These are phyloP conservation scores for Heliosperma pusillum DNA, from an alignment of 148 eudicot genomes.

Conservation along the genomic window DNA sequence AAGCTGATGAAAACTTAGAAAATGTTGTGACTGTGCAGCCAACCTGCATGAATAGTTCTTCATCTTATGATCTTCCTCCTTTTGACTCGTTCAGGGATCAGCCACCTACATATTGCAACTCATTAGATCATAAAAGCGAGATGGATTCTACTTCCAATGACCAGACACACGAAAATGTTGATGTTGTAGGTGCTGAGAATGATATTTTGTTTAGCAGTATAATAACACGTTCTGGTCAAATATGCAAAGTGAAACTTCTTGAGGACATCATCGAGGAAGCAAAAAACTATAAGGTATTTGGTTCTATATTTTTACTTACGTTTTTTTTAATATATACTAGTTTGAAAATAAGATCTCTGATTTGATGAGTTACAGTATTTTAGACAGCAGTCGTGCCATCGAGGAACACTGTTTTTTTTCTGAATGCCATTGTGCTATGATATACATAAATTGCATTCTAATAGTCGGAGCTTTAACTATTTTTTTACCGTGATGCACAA, in stretches of 20 bases:
- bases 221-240: slow-evolving; percentile 51
- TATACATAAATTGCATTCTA: background rate
- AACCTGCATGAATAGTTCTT: background rate
- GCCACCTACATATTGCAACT: slow-evolving; percentile 11
- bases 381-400: background rate
- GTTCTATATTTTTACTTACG: background rate
- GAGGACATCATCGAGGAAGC: slow-evolving; percentile 67
- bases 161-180: slow-evolving; percentile 8
- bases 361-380: background rate
- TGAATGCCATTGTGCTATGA: background rate
- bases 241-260: slow-evolving; percentile 49
- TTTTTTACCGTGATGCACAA: too few relatives aligned
- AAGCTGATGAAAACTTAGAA: slow-evolving; percentile 18
- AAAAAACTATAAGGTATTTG: slow-evolving; percentile 61
- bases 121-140: slow-evolving; percentile 16
- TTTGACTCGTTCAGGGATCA: slow-evolving; percentile 10
- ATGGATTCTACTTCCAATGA: slow-evolving; percentile 17
- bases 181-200: slow-evolving; percentile 29
- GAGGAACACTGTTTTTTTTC: background rate
- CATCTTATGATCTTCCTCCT: slow-evolving; percentile 7
- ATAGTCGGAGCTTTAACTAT: too few relatives aligned
- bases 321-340: background rate
- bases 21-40: background rate
- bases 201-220: slow-evolving; percentile 30
- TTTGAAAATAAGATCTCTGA: background rate